A percentile compares a stretch with the other conserved stretches of the same genome.
phyloP scores from a whole-genome alignment of 768 basidiomycete species.

The Coprinopsis strossmayeri region DNA sequence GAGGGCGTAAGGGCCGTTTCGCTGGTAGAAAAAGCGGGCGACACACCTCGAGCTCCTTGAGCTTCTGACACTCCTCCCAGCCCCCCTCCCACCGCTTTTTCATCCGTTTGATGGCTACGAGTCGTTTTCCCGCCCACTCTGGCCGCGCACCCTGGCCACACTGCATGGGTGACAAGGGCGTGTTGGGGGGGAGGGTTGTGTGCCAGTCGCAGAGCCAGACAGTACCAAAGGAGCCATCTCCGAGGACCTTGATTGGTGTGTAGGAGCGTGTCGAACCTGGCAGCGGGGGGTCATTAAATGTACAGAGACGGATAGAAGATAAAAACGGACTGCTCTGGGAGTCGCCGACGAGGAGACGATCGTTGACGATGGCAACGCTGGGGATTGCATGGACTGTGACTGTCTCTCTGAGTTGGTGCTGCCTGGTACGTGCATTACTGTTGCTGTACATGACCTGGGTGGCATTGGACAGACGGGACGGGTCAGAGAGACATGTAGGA shows the following conservation, averaged over 20 bases:
- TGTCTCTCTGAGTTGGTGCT: slow-evolving; percentile 42
- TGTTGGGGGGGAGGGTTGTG: slow-evolving; percentile 87
- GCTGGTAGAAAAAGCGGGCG: slow-evolving; percentile 12
- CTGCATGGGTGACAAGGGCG: slow-evolving; percentile 91
- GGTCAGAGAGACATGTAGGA: slow-evolving; percentile 20
- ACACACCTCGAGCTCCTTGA: slow-evolving; percentile 92
- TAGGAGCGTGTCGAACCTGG: slow-evolving; percentile 83
- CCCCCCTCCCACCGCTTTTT: slow-evolving; percentile 97
- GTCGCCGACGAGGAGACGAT: slow-evolving; percentile 66
- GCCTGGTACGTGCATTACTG: slow-evolving; percentile 24
- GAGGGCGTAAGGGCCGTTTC: slow-evolving; percentile 12
- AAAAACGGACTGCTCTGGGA: slow-evolving; percentile 60
- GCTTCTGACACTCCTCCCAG: slow-evolving; percentile 93
- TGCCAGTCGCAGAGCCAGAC: slow-evolving; percentile 99
- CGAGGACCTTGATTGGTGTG: slow-evolving; percentile 92
- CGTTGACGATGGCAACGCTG: slow-evolving; percentile 65
- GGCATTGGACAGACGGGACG: slow-evolving; percentile 41
- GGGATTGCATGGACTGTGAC: slow-evolving; percentile 69
- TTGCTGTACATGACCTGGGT: slow-evolving; percentile 51
- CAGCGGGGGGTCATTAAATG: slow-evolving; percentile 9
- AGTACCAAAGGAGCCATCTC: slow-evolving; percentile 97
- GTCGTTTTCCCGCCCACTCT: slow-evolving; percentile 89
- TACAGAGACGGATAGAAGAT: slow-evolving; percentile 7
- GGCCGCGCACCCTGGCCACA: slow-evolving; percentile 87
- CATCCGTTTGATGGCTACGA: slow-evolving; percentile 98